phyloP scores from a whole-genome alignment of 164 flowering plant species.

The Dillenia turbinata region DNA sequence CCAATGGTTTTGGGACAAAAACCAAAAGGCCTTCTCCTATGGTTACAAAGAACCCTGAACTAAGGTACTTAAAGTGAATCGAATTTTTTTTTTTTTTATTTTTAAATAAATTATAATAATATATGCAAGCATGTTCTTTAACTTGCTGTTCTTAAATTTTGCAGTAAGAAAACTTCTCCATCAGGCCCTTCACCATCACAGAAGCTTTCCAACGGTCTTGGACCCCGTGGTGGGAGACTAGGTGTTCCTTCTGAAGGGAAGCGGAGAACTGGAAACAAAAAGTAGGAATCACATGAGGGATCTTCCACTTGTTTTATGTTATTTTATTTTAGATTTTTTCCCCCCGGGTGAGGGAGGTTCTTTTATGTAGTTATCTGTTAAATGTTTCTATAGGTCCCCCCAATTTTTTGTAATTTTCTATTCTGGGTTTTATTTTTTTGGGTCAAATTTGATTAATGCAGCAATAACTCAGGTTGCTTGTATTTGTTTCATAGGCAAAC shows the following conservation, averaged over 20 bases:
- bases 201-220: slow-evolving; percentile 42
- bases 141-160: slow-evolving; percentile 3
- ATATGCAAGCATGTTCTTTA: neutral
- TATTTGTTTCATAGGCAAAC: slow-evolving; percentile 6
- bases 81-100: neutral
- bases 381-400: neutral
- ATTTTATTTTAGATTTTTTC: slow-evolving; percentile 15
- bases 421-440: slow-evolving; percentile 7
- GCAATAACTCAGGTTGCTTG: slow-evolving; percentile 60
- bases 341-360: slow-evolving; percentile 18
- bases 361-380: neutral
- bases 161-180: slow-evolving; percentile 36
- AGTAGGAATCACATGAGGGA: slow-evolving; percentile 23
- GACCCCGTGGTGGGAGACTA: slow-evolving; percentile 42
- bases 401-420: neutral
- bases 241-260: slow-evolving; percentile 46
- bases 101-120: neutral
- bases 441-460: slow-evolving; percentile 5
- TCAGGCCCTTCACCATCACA: slow-evolving; percentile 59
- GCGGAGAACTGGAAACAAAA: slow-evolving; percentile 53
- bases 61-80: slow-evolving; percentile 35
- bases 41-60: slow-evolving; percentile 45
- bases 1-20: slow-evolving; percentile 44
- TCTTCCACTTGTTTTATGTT: slow-evolving; percentile 4
- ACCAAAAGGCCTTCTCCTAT: slow-evolving; percentile 44